These are phyloP conservation scores for cucumber (Cucumis sativus) DNA, from an alignment of 306 rosid species.

Conservation along the genomic window DNA sequence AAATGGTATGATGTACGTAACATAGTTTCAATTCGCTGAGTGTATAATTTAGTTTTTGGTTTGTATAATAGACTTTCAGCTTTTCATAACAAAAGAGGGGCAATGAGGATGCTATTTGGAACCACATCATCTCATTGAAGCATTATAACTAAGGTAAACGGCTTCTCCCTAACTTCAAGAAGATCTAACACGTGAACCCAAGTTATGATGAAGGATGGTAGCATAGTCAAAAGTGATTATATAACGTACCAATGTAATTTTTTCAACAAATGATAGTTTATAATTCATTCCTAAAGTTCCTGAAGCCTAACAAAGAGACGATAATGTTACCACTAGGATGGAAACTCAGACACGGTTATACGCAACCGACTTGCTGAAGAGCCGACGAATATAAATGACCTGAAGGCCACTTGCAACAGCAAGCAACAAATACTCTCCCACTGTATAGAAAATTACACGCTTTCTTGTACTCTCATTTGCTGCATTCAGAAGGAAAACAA, in stretches of 20 bases:
- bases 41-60: background rate
- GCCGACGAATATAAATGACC: conserved; percentile 75
- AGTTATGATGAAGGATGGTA: background rate
- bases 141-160: background rate
- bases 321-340: background rate
- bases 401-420: conserved; percentile 57
- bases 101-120: background rate
- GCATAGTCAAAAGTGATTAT: background rate
- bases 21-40: background rate
- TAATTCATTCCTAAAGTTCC: conserved; percentile 6
- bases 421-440: conserved; percentile 72
- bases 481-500: conserved; percentile 13
- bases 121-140: background rate
- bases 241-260: background rate
- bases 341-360: conserved; percentile 77
- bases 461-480: conserved; percentile 88
- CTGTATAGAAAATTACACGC: conserved; percentile 72
- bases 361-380: conserved; percentile 85
- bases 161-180: background rate
- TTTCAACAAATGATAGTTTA: background rate
- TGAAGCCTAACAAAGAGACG: background rate
- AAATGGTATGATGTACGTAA: too few relatives aligned
- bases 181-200: background rate
- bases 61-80: background rate
- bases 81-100: background rate